Percentiles rank a stretch among this genome's conserved stretches.
Conservation (phyloP, 805 yeast species). For the Candida silvatica region DNA sequence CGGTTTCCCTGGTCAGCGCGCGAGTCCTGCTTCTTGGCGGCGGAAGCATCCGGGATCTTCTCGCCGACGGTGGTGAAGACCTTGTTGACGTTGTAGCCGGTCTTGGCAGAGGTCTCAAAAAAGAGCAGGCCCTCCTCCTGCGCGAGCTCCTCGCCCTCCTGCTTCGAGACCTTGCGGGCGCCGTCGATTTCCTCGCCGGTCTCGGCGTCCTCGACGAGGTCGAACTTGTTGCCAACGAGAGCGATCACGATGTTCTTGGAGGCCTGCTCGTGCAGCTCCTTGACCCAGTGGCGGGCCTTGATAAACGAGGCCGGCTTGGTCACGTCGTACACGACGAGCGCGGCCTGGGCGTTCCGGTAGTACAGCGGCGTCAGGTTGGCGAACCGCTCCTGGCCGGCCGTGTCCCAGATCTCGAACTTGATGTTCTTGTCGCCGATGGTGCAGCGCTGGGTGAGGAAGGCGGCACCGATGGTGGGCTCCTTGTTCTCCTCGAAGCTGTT, state of each 20-base stretch:
- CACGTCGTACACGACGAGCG: constrained; percentile 89
- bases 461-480: constrained; percentile 98
- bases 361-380: constrained; percentile 96
- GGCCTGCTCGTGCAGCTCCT: constrained; percentile 92
- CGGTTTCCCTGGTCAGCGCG: constrained; percentile 12
- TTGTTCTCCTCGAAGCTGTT: constrained; percentile 96
- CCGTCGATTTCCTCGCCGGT: constrained; percentile 40
- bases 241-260: constrained; percentile 89
- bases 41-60: constrained; percentile 52
- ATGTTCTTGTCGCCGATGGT: constrained; percentile 78
- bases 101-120: constrained; percentile 92
- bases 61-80: constrained; percentile 87
- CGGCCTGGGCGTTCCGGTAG: constrained; percentile 95
- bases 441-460: constrained; percentile 90
- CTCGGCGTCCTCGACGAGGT: constrained; percentile 49
- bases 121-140: constrained; percentile 86
- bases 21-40: constrained; percentile 4
- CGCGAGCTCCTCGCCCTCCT: constrained; percentile 83
- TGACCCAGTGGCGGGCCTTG: constrained; percentile 97
- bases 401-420: constrained; percentile 87
- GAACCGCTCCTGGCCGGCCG: constrained; percentile 84
- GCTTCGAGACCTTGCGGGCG: constrained; percentile 69
- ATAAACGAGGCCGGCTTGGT: constrained; percentile 92
- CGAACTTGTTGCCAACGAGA: constrained; percentile 87
- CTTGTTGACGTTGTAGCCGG: constrained; percentile 81